Evolutionary conservation across 805 yeast genomes (phyloP).

Genomic region (Cyberlindnera americana): DNA sequence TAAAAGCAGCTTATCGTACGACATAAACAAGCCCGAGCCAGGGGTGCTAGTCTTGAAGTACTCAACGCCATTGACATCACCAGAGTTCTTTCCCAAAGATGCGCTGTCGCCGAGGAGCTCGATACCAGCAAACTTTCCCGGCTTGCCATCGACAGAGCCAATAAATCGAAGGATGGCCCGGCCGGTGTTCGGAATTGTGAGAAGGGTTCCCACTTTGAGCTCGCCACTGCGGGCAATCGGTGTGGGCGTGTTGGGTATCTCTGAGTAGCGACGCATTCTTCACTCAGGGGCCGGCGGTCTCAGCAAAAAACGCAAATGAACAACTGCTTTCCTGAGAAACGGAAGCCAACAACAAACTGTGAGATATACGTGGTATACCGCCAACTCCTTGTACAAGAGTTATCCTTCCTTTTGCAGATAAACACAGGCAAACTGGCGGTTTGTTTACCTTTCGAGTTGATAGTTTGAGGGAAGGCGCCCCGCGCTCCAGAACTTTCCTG

Average conservation of each 20-base stretch:
- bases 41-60: constrained; percentile 67
- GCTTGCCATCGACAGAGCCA: constrained; percentile 70
- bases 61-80: constrained; percentile 66
- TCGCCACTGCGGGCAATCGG: constrained; percentile 16
- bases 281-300: no score
- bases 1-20: constrained; percentile 39
- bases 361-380: no score
- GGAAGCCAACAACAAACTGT: no score
- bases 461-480: not conserved
- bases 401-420: no score
- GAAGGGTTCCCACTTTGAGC: constrained; percentile 18
- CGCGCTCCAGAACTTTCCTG: no score
- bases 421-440: no score
- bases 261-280: constrained; percentile 25
- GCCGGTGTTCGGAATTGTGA: constrained; percentile 63
- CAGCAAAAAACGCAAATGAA: no score
- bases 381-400: no score
- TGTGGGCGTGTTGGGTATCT: constrained; percentile 25
- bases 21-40: constrained; percentile 72
- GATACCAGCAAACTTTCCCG: constrained; percentile 81
- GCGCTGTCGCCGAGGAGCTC: constrained; percentile 70
- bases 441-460: not conserved
- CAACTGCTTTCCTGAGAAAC: no score
- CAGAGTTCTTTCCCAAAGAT: constrained; percentile 76
- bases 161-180: constrained; percentile 64